Evolutionary conservation across 306 rosid species (phyloP).

Genomic region (Lotus japonicus): DNA sequence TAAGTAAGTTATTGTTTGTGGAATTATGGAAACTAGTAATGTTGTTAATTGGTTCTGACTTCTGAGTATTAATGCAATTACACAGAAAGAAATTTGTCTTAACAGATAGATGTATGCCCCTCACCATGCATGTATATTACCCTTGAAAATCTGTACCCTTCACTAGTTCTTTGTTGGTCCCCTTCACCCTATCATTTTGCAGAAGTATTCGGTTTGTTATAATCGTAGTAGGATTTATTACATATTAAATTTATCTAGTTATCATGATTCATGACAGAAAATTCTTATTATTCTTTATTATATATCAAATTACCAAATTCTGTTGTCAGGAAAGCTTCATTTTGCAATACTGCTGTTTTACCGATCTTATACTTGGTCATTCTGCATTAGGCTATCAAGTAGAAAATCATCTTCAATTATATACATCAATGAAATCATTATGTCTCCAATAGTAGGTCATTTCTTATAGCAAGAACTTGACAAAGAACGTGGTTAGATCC

Average conservation of each 20-base stretch:
- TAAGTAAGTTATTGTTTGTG: conserved; percentile 48
- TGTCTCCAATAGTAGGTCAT: not conserved
- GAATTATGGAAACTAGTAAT: conserved; percentile 2
- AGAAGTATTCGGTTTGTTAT: not conserved
- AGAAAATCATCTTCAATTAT: not conserved
- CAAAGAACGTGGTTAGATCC: not conserved
- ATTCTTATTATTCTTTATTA: not conserved
- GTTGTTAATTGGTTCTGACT: not conserved
- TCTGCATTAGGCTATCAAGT: not conserved
- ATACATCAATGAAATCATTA: not conserved
- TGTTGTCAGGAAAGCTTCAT: not conserved
- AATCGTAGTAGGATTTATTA: not conserved
- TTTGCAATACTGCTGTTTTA: not conserved
- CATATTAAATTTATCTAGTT: not conserved
- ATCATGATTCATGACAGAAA: not conserved
- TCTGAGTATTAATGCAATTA: not conserved
- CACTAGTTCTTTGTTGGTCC: not conserved
- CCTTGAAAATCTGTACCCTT: not conserved
- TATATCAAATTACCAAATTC: not conserved
- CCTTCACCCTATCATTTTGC: not conserved
- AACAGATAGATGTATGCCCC: not conserved
- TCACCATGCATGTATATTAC: not conserved
- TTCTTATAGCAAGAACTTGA: not conserved
- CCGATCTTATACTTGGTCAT: not conserved
- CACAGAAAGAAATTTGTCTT: not conserved